Evolutionary conservation across 176 grass and related monocot species (phyloP).

Genomic region (Urochloa ruziziensis): DNA sequence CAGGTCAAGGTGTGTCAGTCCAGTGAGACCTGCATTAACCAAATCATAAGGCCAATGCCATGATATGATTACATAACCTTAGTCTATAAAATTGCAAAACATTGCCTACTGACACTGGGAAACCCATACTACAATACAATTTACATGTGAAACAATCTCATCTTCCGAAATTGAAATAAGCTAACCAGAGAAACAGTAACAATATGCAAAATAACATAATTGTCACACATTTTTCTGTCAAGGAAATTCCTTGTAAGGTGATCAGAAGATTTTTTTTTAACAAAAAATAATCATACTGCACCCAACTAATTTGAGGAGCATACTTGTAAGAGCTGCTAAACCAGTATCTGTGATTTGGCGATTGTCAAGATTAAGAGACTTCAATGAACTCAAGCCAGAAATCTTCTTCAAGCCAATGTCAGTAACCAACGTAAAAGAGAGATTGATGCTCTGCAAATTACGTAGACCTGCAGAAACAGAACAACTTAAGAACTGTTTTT

Average conservation of each 20-base stretch:
- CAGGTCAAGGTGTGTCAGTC: conserved; percentile 90
- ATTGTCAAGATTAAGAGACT: conserved; percentile 89
- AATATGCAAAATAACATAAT: neutral
- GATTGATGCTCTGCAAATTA: conserved; percentile 77
- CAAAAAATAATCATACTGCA: neutral
- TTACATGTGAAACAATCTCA: neutral
- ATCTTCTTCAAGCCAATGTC: conserved; percentile 81
- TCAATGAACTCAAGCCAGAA: conserved; percentile 65
- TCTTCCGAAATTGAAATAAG: neutral
- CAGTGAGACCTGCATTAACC: conserved; percentile 69
- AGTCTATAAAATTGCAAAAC: neutral
- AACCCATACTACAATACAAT: neutral
- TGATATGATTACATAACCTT: neutral
- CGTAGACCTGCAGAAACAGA: conserved; percentile 52
- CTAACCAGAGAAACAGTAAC: neutral
- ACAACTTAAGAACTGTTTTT: neutral
- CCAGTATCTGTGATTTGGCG: conserved; percentile 84
- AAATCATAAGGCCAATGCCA: conserved; percentile 3
- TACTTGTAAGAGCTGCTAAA: conserved; percentile 59
- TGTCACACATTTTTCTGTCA: neutral
- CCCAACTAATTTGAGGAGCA: no score
- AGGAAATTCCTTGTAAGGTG: neutral
- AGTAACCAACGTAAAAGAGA: conserved; percentile 83
- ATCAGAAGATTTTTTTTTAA: neutral
- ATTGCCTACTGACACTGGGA: neutral